Percentiles rank a stretch among this genome's conserved stretches.
Evolutionary conservation across 331 rosid genomes (phyloP).

Genomic region (Malus hybrid): DNA sequence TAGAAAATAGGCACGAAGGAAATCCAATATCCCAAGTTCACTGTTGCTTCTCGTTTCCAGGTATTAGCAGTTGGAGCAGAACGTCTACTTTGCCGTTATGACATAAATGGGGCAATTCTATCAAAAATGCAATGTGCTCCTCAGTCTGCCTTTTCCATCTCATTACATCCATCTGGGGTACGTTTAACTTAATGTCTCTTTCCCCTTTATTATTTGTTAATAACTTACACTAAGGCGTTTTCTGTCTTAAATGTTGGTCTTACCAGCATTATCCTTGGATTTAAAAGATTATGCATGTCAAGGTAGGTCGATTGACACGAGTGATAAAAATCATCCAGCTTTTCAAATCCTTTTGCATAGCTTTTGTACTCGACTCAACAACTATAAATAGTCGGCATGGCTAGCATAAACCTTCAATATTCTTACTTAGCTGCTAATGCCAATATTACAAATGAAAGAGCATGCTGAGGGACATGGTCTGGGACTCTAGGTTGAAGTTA

Average conservation of each 20-base stretch:
- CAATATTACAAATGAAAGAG: too few species aligned
- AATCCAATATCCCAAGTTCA: neutral
- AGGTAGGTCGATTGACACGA: neutral
- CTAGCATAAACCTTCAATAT: neutral
- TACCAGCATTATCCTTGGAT: neutral
- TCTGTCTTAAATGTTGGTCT: neutral
- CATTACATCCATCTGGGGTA: conserved; percentile 81
- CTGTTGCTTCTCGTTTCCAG: conserved; percentile 28
- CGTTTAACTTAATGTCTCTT: conserved; percentile 10
- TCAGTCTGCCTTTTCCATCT: conserved; percentile 67
- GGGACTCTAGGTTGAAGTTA: too few species aligned
- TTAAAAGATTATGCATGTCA: neutral
- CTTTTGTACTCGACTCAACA: neutral
- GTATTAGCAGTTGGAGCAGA: conserved; percentile 79
- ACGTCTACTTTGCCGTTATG: conserved; percentile 65
- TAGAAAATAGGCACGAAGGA: neutral
- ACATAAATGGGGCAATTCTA: conserved; percentile 72
- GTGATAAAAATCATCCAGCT: neutral
- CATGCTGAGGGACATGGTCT: too few species aligned
- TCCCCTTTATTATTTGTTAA: neutral
- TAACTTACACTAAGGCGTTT: neutral
- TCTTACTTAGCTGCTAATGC: neutral
- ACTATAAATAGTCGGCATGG: neutral
- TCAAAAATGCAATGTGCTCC: conserved; percentile 89
- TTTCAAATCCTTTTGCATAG: neutral